Conservation (phyloP, 106 monocot species). For the Cymbidium sinense region DNA sequence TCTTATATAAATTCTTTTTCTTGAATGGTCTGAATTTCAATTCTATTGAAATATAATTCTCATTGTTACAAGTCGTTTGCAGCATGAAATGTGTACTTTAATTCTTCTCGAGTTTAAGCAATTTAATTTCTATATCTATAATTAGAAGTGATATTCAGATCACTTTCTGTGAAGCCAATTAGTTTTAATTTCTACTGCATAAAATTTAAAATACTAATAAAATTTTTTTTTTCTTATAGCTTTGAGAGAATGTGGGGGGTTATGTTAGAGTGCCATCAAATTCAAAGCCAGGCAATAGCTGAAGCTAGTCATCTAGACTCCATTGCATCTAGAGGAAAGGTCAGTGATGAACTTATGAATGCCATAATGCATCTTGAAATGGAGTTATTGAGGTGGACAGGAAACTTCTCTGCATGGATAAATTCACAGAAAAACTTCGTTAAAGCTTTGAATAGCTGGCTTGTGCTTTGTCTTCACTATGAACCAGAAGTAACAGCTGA, state of each 20-base stretch:
- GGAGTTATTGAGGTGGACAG: slow-evolving; percentile 59
- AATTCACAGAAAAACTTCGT: slow-evolving; percentile 61
- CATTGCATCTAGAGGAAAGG: slow-evolving; percentile 19
- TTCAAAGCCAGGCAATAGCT: slow-evolving; percentile 33
- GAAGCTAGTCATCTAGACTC: slow-evolving; percentile 41
- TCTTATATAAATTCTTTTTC: no score
- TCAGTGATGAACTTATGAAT: slow-evolving; percentile 23
- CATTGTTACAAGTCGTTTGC: not conserved
- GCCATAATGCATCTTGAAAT: slow-evolving; percentile 44
- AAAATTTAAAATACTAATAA: not conserved
- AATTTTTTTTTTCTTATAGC: slow-evolving; percentile 18
- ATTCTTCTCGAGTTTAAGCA: no score
- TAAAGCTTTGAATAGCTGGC: slow-evolving; percentile 74
- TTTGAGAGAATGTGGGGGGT: slow-evolving; percentile 49
- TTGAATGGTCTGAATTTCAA: not conserved
- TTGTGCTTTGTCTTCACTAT: slow-evolving; percentile 36
- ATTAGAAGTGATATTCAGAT: no score
- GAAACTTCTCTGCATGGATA: slow-evolving; percentile 63
- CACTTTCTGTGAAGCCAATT: not conserved
- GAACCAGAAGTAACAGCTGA: slow-evolving; percentile 60
- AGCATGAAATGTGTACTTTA: no score
- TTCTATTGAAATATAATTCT: not conserved
- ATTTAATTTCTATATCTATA: no score
- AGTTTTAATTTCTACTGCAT: not conserved
- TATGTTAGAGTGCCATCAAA: slow-evolving; percentile 49